Conservation (phyloP, 306 rosid species). For the Corylus heterophylla region DNA sequence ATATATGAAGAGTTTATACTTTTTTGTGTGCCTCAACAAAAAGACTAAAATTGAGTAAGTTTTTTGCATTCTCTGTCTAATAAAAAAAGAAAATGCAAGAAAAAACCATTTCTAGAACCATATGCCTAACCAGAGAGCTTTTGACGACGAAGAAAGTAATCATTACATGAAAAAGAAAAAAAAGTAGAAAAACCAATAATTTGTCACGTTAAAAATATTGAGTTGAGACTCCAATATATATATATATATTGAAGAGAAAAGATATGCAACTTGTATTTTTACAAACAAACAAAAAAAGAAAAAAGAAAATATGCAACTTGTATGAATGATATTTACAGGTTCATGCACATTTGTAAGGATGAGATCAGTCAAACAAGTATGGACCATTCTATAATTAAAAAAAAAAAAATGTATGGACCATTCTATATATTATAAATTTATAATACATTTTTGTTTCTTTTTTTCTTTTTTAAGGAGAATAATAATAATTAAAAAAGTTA, state of each 20-base stretch:
- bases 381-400: neutral
- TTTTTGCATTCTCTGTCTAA: too few relatives aligned
- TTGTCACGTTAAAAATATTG: neutral
- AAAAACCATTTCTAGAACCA: too few relatives aligned
- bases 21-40: too few relatives aligned
- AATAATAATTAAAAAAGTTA: too few relatives aligned
- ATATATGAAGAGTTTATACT: too few relatives aligned
- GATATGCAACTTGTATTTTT: neutral
- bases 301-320: neutral
- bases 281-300: too few relatives aligned
- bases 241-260: neutral
- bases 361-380: neutral
- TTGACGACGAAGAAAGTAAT: neutral
- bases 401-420: neutral
- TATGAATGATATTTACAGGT: constrained; percentile 26
- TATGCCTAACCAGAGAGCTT: too few relatives aligned
- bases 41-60: too few relatives aligned
- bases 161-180: neutral
- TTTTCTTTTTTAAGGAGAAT: neutral
- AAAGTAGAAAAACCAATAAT: neutral
- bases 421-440: neutral
- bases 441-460: neutral
- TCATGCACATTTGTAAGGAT: constrained; percentile 21
- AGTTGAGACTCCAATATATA: neutral
- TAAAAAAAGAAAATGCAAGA: too few relatives aligned